Base-by-base conservation (phyloP, 257 asterid genomes). In the Lithospermum erythrorhizon region DNA sequence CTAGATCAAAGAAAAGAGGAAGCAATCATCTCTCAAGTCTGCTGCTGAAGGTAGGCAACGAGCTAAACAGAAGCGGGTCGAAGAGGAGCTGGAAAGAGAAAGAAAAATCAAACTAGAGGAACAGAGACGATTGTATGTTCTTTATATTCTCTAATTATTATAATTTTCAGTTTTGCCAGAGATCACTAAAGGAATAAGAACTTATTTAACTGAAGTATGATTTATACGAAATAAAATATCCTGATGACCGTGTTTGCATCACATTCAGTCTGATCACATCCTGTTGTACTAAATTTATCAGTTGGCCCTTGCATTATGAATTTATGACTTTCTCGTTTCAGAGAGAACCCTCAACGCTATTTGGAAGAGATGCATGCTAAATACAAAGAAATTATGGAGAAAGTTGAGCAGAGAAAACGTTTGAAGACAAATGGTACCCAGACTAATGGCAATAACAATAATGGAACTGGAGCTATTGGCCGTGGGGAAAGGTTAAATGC, bases 401-500 rank as follows among this genome's bases (percentile, higher is more conserved):
- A 83, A 75, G 57, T 84, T 57, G 95, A 88, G 72, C 95, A 88
- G 79, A 86, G 97, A 23, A 88, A 86, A 76, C 90, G 80, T 65
- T 62, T 74, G 58, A 88, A 88, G 80, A 81, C 89, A 62, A 93
- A 79, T 65, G 95, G 95, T 29, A 84, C 83, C 65, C 71, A 82
- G 64, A 69, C 78, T 61, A 88, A 86, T 62, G 97, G 98, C 27
- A 53, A 53, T 53, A 91, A 84, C 72, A 65, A 84, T 18, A 88
- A 80, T 60, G 82, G 75, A 17, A 78, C 95, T 23, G 95, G 95
- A 76, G 95, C 94, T 53, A 95, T 89, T 61, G 98, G 98, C 35
- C 98, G 98, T 20, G 98, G 95, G 23, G 98, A 93, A 77, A 86
- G 98, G 72, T 76, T 89, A 72, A 91, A 74, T 79, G 82, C 95